phyloP scores from a whole-genome alignment of 805 yeast species.

The Barnettozyma botsteinii region DNA sequence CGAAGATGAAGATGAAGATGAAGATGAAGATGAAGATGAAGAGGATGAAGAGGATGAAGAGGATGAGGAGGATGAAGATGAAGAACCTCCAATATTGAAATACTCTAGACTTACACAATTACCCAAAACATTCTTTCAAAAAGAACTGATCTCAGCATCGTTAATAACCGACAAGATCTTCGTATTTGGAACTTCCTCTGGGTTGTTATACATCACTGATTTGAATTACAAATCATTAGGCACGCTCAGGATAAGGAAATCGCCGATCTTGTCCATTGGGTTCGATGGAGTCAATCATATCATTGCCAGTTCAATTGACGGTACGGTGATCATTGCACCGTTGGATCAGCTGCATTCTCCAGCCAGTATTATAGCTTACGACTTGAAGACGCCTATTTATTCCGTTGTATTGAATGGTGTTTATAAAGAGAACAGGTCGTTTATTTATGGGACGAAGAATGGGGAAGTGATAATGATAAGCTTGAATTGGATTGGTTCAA shows the following conservation, averaged over 20 bases:
- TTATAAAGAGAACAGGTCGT: conserved; percentile 55
- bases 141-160: conserved; percentile 76
- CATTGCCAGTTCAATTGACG: conserved; percentile 91
- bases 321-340: conserved; percentile 81
- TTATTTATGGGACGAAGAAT: conserved; percentile 84
- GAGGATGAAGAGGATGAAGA: conserved; percentile 15
- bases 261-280: conserved; percentile 70
- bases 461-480: conserved; percentile 75
- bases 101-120: conserved; percentile 65
- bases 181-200: conserved; percentile 87
- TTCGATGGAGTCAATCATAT: conserved; percentile 66
- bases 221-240: conserved; percentile 57
- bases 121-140: conserved; percentile 63
- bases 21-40: conserved; percentile 12
- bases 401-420: conserved; percentile 76
- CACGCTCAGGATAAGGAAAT: conserved; percentile 77
- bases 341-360: conserved; percentile 27
- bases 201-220: conserved; percentile 62
- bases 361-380: conserved; percentile 47
- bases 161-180: conserved; percentile 53
- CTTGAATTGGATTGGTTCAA: conserved; percentile 81
- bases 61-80: conserved; percentile 39
- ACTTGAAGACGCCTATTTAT: conserved; percentile 83
- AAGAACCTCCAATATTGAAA: conserved; percentile 66
- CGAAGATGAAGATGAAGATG: not conserved